These are phyloP conservation scores for Apiotrichum akiyoshidainum DNA, from an alignment of 1,284 basidiomycete species.

Conservation along the genomic window DNA sequence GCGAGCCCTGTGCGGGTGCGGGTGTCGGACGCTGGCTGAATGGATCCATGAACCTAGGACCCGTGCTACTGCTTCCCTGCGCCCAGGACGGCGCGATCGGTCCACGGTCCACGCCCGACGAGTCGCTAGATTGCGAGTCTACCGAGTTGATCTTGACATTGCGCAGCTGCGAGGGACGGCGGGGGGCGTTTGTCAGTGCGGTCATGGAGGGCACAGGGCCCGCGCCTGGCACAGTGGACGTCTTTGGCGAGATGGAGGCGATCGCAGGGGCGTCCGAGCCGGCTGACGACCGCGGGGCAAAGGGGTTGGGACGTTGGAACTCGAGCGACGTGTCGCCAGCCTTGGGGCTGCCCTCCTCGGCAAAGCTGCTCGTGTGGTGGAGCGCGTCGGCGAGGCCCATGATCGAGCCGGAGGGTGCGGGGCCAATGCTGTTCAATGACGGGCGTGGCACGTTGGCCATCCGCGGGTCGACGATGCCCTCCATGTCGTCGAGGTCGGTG, in stretches of 20 bases:
- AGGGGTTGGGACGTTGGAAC: conserved; percentile 12
- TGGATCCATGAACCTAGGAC: conserved; percentile 44
- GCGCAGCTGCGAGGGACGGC: conserved; percentile 48
- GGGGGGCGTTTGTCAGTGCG: conserved; percentile 28
- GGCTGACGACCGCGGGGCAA: conserved; percentile 7
- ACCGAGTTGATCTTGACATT: conserved; percentile 44
- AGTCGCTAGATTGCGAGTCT: conserved; percentile 31
- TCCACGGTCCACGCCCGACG: conserved; percentile 18
- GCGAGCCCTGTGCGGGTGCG: not conserved
- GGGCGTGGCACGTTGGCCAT: conserved; percentile 32
- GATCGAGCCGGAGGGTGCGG: not conserved
- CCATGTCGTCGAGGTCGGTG: conserved; percentile 74
- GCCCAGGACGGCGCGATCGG: conserved; percentile 41
- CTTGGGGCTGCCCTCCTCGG: conserved; percentile 3
- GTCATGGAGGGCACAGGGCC: not conserved
- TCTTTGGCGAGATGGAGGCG: conserved; percentile 37
- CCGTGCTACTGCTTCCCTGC: conserved; percentile 9
- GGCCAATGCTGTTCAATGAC: not conserved
- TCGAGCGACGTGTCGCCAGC: not conserved
- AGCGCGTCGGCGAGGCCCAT: conserved; percentile 33
- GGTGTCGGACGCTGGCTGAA: conserved; percentile 23
- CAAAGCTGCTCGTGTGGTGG: conserved; percentile 28
- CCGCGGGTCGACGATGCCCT: conserved; percentile 69
- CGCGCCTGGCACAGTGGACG: conserved; percentile 18
- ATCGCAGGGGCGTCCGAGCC: conserved; percentile 25